Evolutionary conservation across 108 stramenopile species (phyloP).

Genomic region (Phaeodactylum tricornutum): DNA sequence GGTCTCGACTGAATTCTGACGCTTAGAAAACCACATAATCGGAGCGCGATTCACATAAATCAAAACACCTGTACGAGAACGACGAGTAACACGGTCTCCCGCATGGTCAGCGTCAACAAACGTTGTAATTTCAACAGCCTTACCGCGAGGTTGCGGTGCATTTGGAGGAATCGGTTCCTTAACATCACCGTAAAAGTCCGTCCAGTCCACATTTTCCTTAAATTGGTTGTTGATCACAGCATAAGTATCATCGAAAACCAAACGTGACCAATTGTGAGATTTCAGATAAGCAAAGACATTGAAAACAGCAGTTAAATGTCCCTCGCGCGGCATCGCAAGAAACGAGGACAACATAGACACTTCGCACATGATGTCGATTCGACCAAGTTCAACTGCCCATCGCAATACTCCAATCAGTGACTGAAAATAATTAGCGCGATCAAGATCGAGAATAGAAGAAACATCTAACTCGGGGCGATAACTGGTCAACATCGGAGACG

Average conservation of each 20-base stretch:
- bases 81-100: conserved; percentile 23
- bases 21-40: conserved; percentile 33
- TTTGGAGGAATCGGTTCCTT: conserved; percentile 21
- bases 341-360: conserved; percentile 13
- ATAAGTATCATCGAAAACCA: conserved; percentile 27
- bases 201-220: conserved; percentile 8
- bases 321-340: conserved; percentile 13
- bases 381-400: conserved; percentile 24
- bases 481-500: background rate
- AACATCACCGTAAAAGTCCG: conserved; percentile 12
- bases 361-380: conserved; percentile 16
- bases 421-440: conserved; percentile 1
- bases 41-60: conserved; percentile 41
- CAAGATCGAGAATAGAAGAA: conserved; percentile 4
- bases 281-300: conserved; percentile 20
- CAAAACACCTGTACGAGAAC: conserved; percentile 40
- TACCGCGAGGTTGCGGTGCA: conserved; percentile 20
- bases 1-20: conserved; percentile 39
- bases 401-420: conserved; percentile 11
- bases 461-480: conserved; percentile 27
- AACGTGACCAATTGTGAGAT: conserved; percentile 6
- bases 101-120: conserved; percentile 51
- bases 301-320: conserved; percentile 22
- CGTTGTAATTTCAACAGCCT: conserved; percentile 6
- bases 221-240: conserved; percentile 6